These are phyloP conservation scores for Jatropha curcas DNA, from an alignment of 345 rosid genomes.

Conservation along the genomic window DNA sequence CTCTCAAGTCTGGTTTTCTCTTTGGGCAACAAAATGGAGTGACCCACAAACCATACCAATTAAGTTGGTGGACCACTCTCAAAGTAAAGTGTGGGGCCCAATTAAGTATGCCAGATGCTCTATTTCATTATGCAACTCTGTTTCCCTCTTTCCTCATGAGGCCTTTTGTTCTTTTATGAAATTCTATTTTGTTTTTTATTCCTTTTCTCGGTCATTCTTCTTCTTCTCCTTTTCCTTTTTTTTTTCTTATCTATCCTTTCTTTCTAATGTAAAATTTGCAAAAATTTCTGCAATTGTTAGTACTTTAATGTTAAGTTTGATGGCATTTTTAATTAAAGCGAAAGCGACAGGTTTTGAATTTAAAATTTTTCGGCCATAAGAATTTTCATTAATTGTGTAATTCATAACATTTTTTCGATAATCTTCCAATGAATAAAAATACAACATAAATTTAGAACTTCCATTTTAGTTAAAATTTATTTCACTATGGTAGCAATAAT, in stretches of 20 bases:
- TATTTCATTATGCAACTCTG: constrained; percentile 15
- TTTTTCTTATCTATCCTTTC: neutral
- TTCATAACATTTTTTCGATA: too few relatives aligned
- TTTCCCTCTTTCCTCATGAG: neutral
- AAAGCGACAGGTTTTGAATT: too few relatives aligned
- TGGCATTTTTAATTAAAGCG: too few relatives aligned
- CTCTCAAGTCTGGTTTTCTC: constrained; percentile 2
- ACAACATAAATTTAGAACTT: too few relatives aligned
- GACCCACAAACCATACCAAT: constrained; percentile 31
- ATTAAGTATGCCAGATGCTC: constrained; percentile 27
- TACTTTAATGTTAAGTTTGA: too few relatives aligned
- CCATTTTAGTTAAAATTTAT: neutral
- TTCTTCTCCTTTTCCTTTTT: too few relatives aligned
- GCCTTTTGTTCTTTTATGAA: neutral
- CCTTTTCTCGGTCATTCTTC: too few relatives aligned
- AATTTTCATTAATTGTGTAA: too few relatives aligned
- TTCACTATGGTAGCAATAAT: neutral
- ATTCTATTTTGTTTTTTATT: neutral
- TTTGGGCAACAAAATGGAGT: constrained; percentile 14
- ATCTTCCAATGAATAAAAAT: too few relatives aligned
- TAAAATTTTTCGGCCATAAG: too few relatives aligned
- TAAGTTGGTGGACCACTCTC: constrained; percentile 43
- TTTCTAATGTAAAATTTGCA: too few relatives aligned
- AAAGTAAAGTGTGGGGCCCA: constrained; percentile 34
- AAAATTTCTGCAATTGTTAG: too few relatives aligned